Base-by-base conservation (phyloP, 345 rosid species). In the Moringa oleifera region DNA sequence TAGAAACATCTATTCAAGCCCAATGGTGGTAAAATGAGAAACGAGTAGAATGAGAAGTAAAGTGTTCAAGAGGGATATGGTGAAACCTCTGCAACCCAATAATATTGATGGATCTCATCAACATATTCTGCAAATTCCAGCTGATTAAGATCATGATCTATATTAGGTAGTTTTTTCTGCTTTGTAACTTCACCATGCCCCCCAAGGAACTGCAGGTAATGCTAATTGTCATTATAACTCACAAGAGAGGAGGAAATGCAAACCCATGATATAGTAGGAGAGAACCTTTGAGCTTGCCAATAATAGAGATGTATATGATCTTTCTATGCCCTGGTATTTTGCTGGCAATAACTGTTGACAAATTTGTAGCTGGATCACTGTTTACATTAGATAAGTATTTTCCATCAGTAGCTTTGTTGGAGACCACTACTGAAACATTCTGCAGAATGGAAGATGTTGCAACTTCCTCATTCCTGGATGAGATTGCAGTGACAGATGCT, bases 71-170 rank as follows among this genome's bases (percentile, higher is more conserved):
- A 57, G 12, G 20, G 45, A 45, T 7, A 20, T 13, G 62, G 63
- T 56, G 28, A 57, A 61, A 94, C 99, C 96, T 94, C 99, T 47
- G 77, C 61, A 55, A 76, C 74, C 99, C 99, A 90, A 69, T 94
- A 90, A 73, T 83, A 90, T 66, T 82, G 85, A 67, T 90, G 90
- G 66, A 90, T 94, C 59, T 88, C 95, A 72, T 94, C 95, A 64
- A 90, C 95, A 51, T 94, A 94, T 66, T 94, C 95, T 68, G 99
- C 95, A 66, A 90, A 97, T 81, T 94, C 99, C 63, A 94, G 73
- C 46, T 83, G 89, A 80, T 88, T 90, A 70, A 78, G 72, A 55
- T 71, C 69, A 80, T 90, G 85, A 74, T 94, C 92, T 66, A 94
- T 90, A 50, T 66, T 75, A 22, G 90, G 92, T 69, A 86, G 78